Evolutionary conservation across 345 rosid genomes (phyloP), one percentile per base, ranked within the genome.

Genomic region (Angophora floribunda): DNA sequence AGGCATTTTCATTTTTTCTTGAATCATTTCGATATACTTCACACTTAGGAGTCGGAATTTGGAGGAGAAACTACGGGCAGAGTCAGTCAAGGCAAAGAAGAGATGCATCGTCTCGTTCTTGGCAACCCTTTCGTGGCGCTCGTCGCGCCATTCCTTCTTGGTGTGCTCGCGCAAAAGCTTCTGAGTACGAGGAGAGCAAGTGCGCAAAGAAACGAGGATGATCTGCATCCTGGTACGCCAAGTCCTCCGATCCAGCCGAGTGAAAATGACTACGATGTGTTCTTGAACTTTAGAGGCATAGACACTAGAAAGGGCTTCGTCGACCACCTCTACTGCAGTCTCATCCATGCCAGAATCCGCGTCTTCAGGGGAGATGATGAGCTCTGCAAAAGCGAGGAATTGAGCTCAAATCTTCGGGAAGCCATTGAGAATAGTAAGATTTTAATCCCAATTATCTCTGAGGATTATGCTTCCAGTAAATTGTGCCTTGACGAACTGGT

Each of bases 1-100:
- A 8, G 61, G 61, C 26, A 22, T 55, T 57, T 55, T 52, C 8
- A 1, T 5, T 15, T 0, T 52, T 52, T 52, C 0, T 28, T 0
- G 63, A 57, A 57, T 22, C 63, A 57, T 57, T 57, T 57, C 5
- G 63, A 57, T 9, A 22, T 57, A 28, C 63, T 57, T 57, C 63
- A 6, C 55, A 52, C 55, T 52, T 52, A 0, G 17, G 22, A 52
- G 55, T 16, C 21, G 3, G n/a, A 19, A 12, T 57, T 57, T 4
- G 0, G n/a, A 19, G n/a, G 63, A 22, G 6, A 57, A 22, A 22
- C 6, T 9, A 57, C 28, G 63, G 28, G 28, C 63, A 9, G 63
- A 57, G 63, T 57, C 61, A 55, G 61, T 22, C n/a, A 10, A 28
- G 63, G 63, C 63, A 9, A 57, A 57, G 63, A 22, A 57, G 63